Evolutionary conservation across 2,329 filamentous ascomycete species (phyloP).

Genomic region (Pezicula radicicola): DNA sequence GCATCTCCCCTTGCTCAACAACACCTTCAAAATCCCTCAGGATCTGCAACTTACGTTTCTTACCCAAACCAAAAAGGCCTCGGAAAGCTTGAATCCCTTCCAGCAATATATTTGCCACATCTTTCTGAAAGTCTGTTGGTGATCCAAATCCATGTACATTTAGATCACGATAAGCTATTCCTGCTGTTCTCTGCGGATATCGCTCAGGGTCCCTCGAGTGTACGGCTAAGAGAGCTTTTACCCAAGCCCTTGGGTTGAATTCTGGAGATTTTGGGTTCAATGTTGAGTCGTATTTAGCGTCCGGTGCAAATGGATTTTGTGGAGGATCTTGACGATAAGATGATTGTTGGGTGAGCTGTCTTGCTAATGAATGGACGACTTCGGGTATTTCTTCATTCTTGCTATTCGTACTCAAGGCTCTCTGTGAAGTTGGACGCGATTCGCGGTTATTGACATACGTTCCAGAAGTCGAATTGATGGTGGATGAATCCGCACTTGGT

Average conservation of each 20-base stretch:
- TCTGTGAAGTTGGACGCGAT: too few species aligned
- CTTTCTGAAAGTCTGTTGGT: conserved; percentile 68
- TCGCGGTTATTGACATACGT: too few species aligned
- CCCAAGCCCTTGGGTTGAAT: conserved; percentile 55
- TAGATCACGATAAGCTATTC: conserved; percentile 64
- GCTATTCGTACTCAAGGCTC: too few species aligned
- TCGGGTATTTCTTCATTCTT: too few species aligned
- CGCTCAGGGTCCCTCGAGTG: conserved; percentile 48
- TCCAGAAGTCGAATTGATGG: too few species aligned
- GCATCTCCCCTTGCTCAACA: conserved; percentile 59
- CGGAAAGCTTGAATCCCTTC: conserved; percentile 39
- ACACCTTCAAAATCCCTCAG: conserved; percentile 61
- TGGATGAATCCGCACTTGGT: too few species aligned
- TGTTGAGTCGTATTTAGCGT: conserved; percentile 35
- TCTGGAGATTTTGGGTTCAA: conserved; percentile 48
- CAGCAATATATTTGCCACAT: conserved; percentile 57
- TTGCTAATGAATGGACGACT: too few species aligned
- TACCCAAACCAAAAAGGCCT: conserved; percentile 49
- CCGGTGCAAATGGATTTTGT: conserved; percentile 45
- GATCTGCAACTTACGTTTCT: conserved; percentile 50
- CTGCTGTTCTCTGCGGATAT: conserved; percentile 53
- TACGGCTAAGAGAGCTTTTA: conserved; percentile 54
- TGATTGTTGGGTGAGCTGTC: too few species aligned
- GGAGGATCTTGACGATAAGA: too few species aligned
- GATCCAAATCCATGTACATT: conserved; percentile 67